phyloP scores from a whole-genome alignment of 768 basidiomycete genomes.

The Auricularia cornea region DNA sequence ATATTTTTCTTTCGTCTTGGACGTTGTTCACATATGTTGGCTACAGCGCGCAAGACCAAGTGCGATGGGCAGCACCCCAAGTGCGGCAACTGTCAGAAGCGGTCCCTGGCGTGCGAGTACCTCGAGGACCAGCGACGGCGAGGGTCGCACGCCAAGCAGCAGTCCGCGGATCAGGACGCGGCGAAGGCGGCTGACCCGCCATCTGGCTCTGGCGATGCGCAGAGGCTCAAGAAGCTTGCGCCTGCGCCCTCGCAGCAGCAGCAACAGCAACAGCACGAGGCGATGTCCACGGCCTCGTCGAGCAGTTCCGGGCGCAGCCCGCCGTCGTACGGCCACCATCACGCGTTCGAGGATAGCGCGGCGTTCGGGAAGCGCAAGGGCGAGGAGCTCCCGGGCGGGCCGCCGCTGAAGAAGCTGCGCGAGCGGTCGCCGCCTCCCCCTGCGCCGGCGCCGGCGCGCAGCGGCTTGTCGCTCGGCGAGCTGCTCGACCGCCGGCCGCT shows the following conservation, averaged over 20 bases:
- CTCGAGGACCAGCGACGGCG: conserved; percentile 45
- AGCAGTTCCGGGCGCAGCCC: background rate
- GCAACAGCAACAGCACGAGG: background rate
- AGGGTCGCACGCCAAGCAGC: background rate
- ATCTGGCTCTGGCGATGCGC: background rate
- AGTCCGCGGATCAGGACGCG: background rate
- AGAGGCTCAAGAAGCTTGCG: background rate
- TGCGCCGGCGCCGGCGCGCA: background rate
- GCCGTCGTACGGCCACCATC: background rate
- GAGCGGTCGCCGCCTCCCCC: background rate
- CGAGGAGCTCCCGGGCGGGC: background rate
- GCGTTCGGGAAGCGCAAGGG: background rate
- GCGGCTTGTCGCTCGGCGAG: background rate
- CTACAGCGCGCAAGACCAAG: conserved; percentile 75
- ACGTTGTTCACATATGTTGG: background rate
- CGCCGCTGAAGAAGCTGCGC: background rate
- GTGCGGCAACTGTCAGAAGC: conserved; percentile 74
- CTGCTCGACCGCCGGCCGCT: background rate
- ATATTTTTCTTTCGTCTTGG: background rate
- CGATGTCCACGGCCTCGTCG: background rate
- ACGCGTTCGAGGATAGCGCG: background rate
- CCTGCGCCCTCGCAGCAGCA: background rate
- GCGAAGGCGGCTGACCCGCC: background rate
- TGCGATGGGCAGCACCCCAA: conserved; percentile 83
- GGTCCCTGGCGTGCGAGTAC: conserved; percentile 71